A percentile compares a stretch with the other conserved stretches of the same genome.
These are phyloP conservation scores for Fomitopsis palustris DNA, from an alignment of 1,284 basidiomycete species.

Conservation along the genomic window DNA sequence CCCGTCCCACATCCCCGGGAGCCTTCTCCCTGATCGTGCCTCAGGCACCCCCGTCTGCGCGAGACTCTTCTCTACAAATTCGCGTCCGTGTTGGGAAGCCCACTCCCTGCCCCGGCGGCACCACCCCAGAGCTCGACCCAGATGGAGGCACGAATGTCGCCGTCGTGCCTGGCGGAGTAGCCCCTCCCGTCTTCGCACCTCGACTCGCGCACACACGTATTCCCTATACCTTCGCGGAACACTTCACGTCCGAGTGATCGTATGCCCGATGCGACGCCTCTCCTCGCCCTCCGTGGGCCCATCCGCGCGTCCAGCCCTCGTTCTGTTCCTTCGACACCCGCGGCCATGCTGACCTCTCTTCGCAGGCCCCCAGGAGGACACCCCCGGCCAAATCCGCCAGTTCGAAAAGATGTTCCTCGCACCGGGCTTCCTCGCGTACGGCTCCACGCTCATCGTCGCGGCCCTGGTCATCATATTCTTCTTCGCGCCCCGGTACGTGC, in stretches of 20 bases:
- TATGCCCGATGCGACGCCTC: background rate
- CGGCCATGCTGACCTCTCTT: background rate
- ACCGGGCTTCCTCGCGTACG: slow-evolving; percentile 85
- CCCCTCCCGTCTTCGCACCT: too few species aligned
- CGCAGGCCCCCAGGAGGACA: slow-evolving; percentile 75
- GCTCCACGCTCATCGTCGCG: slow-evolving; percentile 55
- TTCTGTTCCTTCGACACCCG: background rate
- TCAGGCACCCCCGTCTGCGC: background rate
- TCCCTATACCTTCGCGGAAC: background rate
- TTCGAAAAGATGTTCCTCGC: slow-evolving; percentile 86
- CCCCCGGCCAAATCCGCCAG: slow-evolving; percentile 74
- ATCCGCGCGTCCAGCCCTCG: background rate
- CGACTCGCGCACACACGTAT: too few species aligned
- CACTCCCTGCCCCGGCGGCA: too few species aligned
- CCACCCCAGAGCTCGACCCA: too few species aligned
- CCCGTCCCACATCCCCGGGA: too few species aligned
- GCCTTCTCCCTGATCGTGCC: too few species aligned
- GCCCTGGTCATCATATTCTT: slow-evolving; percentile 73
- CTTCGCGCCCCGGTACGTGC: slow-evolving; percentile 67
- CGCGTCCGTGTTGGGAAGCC: too few species aligned
- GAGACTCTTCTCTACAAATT: too few species aligned
- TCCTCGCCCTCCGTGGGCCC: too few species aligned
- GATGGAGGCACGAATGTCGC: too few species aligned
- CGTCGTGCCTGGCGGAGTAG: background rate
- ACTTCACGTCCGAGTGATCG: background rate